phyloP scores from a whole-genome alignment of 2,329 filamentous ascomycete species.

The Trichoderma breve region DNA sequence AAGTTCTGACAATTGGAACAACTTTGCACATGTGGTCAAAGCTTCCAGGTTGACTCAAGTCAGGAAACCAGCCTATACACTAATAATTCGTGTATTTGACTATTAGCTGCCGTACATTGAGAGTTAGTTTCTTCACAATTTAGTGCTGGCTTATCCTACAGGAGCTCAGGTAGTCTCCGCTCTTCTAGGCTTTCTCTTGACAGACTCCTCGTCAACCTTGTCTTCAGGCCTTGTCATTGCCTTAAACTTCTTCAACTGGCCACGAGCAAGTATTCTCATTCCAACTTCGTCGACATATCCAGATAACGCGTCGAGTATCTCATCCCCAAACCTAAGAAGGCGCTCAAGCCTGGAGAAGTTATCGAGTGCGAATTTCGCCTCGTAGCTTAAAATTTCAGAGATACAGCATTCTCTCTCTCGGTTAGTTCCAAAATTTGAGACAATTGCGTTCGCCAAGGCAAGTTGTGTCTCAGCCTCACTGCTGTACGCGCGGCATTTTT shows the following conservation, averaged over 20 bases:
- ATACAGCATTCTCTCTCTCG: neutral
- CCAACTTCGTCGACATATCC: neutral
- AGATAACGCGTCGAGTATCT: neutral
- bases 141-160: neutral
- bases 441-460: neutral
- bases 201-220: neutral
- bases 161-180: neutral
- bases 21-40: no score
- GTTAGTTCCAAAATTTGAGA: neutral
- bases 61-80: no score
- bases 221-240: neutral
- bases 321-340: neutral
- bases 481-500: neutral
- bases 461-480: neutral
- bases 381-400: neutral
- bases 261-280: neutral
- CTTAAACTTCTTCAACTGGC: neutral
- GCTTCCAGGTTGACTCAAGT: no score
- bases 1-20: no score
- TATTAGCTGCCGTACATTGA: no score
- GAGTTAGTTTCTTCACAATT: no score
- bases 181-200: neutral
- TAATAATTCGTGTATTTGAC: no score
- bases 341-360: neutral
- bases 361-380: neutral